These are phyloP conservation scores for Blastobotrys persicus DNA, from an alignment of 1,139 yeast species.

Conservation along the genomic window DNA sequence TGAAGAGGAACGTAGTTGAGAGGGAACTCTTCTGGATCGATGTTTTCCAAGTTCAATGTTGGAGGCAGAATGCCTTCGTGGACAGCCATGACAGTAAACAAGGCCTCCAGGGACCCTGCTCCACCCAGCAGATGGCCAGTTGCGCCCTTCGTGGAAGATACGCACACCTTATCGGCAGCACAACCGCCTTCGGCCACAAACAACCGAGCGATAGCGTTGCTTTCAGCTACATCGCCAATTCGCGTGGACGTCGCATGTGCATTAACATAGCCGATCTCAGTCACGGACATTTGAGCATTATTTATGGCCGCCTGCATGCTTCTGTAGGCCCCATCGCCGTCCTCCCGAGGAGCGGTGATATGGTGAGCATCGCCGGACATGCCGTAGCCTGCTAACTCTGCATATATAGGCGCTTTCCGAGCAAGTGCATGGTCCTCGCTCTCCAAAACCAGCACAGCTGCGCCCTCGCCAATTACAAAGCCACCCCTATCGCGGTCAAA, in stretches of 20 bases:
- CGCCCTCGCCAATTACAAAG: slow-evolving; percentile 91
- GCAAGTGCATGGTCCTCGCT: slow-evolving; percentile 67
- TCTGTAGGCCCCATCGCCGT: slow-evolving; percentile 80
- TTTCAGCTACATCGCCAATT: slow-evolving; percentile 88
- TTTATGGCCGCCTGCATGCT: slow-evolving; percentile 78
- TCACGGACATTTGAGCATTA: slow-evolving; percentile 45
- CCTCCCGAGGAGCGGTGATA: slow-evolving; percentile 83
- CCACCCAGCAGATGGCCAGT: slow-evolving; percentile 95
- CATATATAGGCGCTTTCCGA: slow-evolving; percentile 59
- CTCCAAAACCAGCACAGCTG: slow-evolving; percentile 78
- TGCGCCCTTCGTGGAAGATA: slow-evolving; percentile 87
- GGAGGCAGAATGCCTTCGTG: slow-evolving; percentile 65
- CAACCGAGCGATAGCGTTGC: slow-evolving; percentile 58
- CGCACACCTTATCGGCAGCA: slow-evolving; percentile 34
- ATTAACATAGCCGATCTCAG: slow-evolving; percentile 69
- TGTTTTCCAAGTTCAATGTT: slow-evolving; percentile 63
- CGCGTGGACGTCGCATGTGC: slow-evolving; percentile 97
- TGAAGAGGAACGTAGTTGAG: slow-evolving; percentile 61
- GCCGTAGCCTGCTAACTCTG: slow-evolving; percentile 85
- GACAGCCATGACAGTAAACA: slow-evolving; percentile 71
- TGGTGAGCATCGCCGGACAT: slow-evolving; percentile 89
- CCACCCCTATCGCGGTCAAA: slow-evolving; percentile 79
- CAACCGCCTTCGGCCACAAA: slow-evolving; percentile 38
- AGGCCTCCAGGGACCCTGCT: slow-evolving; percentile 91
- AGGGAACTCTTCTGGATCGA: slow-evolving; percentile 43